A percentile compares a stretch with the other conserved stretches of the same genome.
Evolutionary conservation across 2,329 filamentous ascomycete species (phyloP).

Genomic region (Aspergillus fructus): DNA sequence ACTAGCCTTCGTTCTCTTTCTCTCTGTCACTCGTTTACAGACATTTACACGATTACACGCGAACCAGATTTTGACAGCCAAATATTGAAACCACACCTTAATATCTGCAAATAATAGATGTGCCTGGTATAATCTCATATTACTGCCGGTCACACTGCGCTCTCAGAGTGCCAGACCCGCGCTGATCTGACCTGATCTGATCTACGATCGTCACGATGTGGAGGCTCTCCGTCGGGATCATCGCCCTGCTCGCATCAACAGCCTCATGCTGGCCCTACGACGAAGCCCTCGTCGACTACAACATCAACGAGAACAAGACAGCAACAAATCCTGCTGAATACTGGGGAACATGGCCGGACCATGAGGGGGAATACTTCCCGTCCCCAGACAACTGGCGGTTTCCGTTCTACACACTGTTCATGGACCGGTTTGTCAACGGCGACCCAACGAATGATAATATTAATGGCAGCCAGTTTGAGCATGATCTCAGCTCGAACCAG

Average conservation of each 20-base stretch:
- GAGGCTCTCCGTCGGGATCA: not conserved
- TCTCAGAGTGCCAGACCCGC: not conserved
- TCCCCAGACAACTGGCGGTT: conserved; percentile 65
- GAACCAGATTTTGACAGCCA: too few species aligned
- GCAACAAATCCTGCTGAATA: conserved; percentile 59
- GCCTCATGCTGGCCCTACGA: conserved; percentile 47
- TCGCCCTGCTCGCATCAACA: not conserved
- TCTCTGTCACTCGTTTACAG: too few species aligned
- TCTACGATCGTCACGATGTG: not conserved
- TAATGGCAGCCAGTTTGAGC: conserved; percentile 61
- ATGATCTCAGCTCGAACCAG: conserved; percentile 60
- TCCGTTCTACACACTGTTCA: conserved; percentile 64
- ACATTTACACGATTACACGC: too few species aligned
- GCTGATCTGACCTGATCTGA: too few species aligned
- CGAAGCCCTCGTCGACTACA: conserved; percentile 53
- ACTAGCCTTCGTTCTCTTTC: too few species aligned
- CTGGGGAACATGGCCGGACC: conserved; percentile 51
- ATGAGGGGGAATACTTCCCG: conserved; percentile 43
- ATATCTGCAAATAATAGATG: too few species aligned
- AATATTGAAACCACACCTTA: too few species aligned
- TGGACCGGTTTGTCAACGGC: conserved; percentile 65
- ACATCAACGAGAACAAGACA: conserved; percentile 60
- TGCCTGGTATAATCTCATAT: too few species aligned
- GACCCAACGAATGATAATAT: conserved; percentile 64
- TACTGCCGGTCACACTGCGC: not conserved